phyloP scores from a whole-genome alignment of 495 filamentous ascomycete species.

The Cairneyella variabilis region DNA sequence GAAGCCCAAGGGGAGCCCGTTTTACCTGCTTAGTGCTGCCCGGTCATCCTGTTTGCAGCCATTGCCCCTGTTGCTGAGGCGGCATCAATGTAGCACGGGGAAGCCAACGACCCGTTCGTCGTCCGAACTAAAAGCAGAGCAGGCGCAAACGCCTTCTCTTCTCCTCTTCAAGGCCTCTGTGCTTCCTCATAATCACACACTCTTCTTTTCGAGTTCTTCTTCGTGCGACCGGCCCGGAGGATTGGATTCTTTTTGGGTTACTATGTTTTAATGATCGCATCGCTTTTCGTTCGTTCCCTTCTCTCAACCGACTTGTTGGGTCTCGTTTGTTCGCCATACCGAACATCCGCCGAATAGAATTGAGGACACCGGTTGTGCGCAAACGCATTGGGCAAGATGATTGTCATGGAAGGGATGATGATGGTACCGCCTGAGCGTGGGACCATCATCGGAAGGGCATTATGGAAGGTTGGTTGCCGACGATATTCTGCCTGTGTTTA shows the following conservation, averaged over 20 bases:
- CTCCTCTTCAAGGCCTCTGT: not conserved
- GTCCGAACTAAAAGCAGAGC: no score
- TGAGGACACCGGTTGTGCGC: no score
- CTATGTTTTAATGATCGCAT: constrained; percentile 6
- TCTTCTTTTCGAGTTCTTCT: no score
- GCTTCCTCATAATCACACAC: no score
- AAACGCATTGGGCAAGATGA: constrained; percentile 15
- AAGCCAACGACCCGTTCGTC: not conserved
- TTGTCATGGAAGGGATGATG: constrained; percentile 52
- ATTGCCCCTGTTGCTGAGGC: not conserved
- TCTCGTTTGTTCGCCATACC: not conserved
- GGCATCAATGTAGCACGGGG: not conserved
- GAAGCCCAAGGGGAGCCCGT: not conserved
- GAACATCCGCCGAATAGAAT: not conserved
- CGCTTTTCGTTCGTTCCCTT: not conserved
- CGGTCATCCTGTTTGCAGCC: no score
- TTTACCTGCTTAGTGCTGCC: not conserved
- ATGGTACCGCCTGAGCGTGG: constrained; percentile 51
- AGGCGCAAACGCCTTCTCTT: not conserved
- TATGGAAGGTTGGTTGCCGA: constrained; percentile 48
- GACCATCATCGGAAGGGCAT: constrained; percentile 49
- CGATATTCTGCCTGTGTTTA: not conserved
- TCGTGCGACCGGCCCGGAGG: not conserved
- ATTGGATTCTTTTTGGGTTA: not conserved
- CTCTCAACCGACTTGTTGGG: not conserved